These are phyloP conservation scores for Penicillium decumbens DNA, from an alignment of 2,329 filamentous ascomycete genomes.

Conservation along the genomic window DNA sequence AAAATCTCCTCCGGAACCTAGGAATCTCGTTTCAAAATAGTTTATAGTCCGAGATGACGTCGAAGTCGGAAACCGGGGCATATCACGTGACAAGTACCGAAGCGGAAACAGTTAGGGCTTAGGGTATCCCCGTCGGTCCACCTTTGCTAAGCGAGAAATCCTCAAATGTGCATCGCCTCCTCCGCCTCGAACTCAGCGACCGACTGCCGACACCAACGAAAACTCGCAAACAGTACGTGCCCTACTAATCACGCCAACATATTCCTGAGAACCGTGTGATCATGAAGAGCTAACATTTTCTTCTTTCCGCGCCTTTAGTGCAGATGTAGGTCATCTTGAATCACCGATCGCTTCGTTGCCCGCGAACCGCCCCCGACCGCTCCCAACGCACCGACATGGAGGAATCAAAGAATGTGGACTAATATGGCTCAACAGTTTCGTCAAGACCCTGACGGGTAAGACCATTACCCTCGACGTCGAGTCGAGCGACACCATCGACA, in stretches of 20 bases:
- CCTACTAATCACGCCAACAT: slow-evolving; percentile 11
- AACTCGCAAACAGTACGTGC: slow-evolving; percentile 47
- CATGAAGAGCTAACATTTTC: slow-evolving; percentile 46
- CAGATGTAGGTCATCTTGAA: slow-evolving; percentile 69
- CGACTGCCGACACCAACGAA: slow-evolving; percentile 43
- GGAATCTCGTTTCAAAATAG: background rate
- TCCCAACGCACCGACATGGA: slow-evolving; percentile 19
- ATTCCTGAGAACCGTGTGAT: slow-evolving; percentile 13
- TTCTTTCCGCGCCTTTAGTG: slow-evolving; percentile 55
- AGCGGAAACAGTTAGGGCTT: slow-evolving; percentile 36
- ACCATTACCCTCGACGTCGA: slow-evolving; percentile 99
- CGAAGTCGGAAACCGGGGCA: slow-evolving; percentile 5
- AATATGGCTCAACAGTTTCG: slow-evolving; percentile 64
- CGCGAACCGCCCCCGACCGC: slow-evolving; percentile 21
- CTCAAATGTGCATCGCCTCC: slow-evolving; percentile 38
- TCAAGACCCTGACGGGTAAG: slow-evolving; percentile 99
- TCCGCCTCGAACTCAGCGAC: slow-evolving; percentile 38
- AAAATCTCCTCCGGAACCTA: background rate
- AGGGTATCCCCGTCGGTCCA: slow-evolving; percentile 34
- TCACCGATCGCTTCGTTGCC: slow-evolving; percentile 25
- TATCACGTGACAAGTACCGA: slow-evolving; percentile 14
- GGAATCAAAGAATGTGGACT: slow-evolving; percentile 19
- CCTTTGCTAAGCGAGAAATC: slow-evolving; percentile 44
- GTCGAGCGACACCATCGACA: slow-evolving; percentile 98
- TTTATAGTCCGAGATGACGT: background rate